A percentile compares a stretch with the other conserved stretches of the same genome.
Evolutionary conservation across 768 basidiomycete species (phyloP).

Genomic region (Calocera cornea): DNA sequence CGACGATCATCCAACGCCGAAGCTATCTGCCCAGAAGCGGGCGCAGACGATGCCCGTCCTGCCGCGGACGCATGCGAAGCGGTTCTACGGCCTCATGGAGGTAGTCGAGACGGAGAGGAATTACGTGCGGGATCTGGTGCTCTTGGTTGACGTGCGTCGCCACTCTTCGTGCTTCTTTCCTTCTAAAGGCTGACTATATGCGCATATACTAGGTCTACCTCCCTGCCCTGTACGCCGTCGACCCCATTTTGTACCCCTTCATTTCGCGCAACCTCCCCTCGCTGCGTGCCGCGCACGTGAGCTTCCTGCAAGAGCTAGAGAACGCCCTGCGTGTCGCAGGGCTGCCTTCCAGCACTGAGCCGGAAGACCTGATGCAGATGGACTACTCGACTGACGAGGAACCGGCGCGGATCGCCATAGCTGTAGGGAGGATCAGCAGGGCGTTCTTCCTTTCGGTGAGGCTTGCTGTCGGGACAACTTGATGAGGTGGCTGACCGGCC

Average conservation of each 20-base stretch:
- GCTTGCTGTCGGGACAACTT: conserved; percentile 36
- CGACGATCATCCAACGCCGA: background rate
- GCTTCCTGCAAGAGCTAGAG: conserved; percentile 13
- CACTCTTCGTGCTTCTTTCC: background rate
- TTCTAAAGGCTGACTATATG: conserved; percentile 5
- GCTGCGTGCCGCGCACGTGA: conserved; percentile 30
- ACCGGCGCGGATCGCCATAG: background rate
- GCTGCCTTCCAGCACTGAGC: background rate
- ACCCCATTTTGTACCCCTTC: conserved; percentile 21
- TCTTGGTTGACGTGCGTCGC: conserved; percentile 52
- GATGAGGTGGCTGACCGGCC: conserved; percentile 21
- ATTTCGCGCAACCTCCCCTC: conserved; percentile 20
- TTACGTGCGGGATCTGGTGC: conserved; percentile 66
- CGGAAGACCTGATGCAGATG: conserved; percentile 24
- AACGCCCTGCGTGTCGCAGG: background rate
- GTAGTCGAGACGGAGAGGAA: conserved; percentile 71
- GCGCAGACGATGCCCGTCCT: conserved; percentile 4
- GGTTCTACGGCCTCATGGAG: conserved; percentile 68
- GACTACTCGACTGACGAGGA: conserved; percentile 20
- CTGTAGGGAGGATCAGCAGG: conserved; percentile 10
- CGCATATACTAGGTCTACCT: conserved; percentile 44
- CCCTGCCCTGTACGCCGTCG: conserved; percentile 33
- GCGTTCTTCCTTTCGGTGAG: conserved; percentile 8
- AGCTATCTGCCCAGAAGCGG: background rate
- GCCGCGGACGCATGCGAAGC: conserved; percentile 17